These are phyloP conservation scores for Amylocarpus encephaloides DNA, from an alignment of 2,329 filamentous ascomycete genomes.

Conservation along the genomic window DNA sequence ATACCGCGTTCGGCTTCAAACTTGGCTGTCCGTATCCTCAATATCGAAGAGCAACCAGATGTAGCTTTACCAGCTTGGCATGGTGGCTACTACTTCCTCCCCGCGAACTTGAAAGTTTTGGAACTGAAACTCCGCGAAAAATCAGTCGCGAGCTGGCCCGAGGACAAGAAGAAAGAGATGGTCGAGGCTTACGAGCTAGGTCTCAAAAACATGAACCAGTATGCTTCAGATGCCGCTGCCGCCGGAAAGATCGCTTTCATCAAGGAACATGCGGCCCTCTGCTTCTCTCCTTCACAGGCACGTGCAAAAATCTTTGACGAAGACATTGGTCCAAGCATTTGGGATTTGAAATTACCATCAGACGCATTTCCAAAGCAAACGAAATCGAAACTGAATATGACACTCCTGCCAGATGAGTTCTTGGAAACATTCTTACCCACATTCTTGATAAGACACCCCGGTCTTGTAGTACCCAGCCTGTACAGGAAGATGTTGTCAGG, in stretches of 20 bases:
- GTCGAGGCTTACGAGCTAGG: constrained; percentile 25
- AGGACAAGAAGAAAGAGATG: constrained; percentile 23
- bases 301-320: constrained; percentile 9
- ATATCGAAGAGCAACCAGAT: constrained; percentile 24
- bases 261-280: constrained; percentile 33
- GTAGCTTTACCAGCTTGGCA: neutral
- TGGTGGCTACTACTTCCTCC: constrained; percentile 6
- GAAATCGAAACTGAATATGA: constrained; percentile 17
- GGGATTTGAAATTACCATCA: neutral
- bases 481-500: neutral
- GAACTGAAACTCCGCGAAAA: constrained; percentile 6
- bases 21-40: constrained; percentile 29
- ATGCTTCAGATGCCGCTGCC: constrained; percentile 18
- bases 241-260: constrained; percentile 29
- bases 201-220: constrained; percentile 26
- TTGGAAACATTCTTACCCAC: constrained; percentile 32
- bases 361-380: neutral
- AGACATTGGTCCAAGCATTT: neutral
- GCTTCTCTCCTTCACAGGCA: constrained; percentile 19
- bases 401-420: constrained; percentile 33
- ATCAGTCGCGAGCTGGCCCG: constrained; percentile 25
- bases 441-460: constrained; percentile 37
- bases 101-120: neutral
- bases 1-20: constrained; percentile 29
- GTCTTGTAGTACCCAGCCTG: constrained; percentile 34